Evolutionary conservation across 805 yeast species (phyloP).

Genomic region (Saturnispora quitensis): DNA sequence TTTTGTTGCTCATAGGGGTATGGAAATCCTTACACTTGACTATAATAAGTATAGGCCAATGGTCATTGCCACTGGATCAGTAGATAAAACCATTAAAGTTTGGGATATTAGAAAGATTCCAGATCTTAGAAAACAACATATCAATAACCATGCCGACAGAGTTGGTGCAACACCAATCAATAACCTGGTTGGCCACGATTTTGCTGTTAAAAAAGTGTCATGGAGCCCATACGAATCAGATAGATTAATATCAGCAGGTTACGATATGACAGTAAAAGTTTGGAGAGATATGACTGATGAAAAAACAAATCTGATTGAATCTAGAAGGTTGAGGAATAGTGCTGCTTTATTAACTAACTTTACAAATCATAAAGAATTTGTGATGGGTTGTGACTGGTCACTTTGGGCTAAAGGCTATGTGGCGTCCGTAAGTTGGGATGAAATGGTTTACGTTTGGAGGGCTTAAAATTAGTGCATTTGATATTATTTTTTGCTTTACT

Average conservation of each 20-base stretch:
- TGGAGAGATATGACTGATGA: constrained; percentile 72
- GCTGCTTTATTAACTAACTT: constrained; percentile 51
- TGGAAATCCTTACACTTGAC: constrained; percentile 74
- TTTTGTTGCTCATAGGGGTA: constrained; percentile 66
- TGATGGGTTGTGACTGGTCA: constrained; percentile 89
- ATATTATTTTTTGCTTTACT: not conserved
- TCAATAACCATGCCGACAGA: constrained; percentile 15
- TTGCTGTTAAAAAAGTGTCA: constrained; percentile 70
- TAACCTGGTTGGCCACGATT: constrained; percentile 78
- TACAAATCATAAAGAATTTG: constrained; percentile 76
- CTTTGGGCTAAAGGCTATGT: constrained; percentile 97
- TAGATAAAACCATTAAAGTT: constrained; percentile 70
- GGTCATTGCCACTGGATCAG: constrained; percentile 83
- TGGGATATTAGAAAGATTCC: constrained; percentile 80
- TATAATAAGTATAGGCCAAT: constrained; percentile 84
- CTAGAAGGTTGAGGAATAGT: constrained; percentile 36
- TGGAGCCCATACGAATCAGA: constrained; percentile 88
- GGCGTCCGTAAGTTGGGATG: constrained; percentile 95
- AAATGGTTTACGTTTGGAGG: constrained; percentile 86
- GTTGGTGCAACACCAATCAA: constrained; percentile 62
- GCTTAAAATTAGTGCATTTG: constrained; percentile 23
- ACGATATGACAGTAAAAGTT: constrained; percentile 86
- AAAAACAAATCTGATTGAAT: constrained; percentile 40
- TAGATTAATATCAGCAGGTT: constrained; percentile 65
- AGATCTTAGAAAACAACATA: not conserved